Base-by-base conservation (phyloP, 805 yeast species). In the Debaryomyces maramus region DNA sequence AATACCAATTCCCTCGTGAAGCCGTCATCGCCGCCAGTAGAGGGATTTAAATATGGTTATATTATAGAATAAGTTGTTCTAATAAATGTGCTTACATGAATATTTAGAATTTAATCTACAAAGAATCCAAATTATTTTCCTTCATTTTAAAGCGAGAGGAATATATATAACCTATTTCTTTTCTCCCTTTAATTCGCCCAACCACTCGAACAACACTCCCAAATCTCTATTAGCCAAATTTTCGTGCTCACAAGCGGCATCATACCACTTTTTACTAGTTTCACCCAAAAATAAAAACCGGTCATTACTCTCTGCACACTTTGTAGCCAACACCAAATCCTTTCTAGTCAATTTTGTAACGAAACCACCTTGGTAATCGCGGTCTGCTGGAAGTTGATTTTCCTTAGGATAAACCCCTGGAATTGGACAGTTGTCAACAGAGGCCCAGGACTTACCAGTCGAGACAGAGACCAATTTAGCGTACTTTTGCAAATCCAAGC, bases 361-460 rank as follows among this genome's bases (percentile, higher is more conserved):
- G 45, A 77, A 76, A 0, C 81, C 81, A 18, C 77, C 77, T 7
- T 61, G 50, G 53, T 65, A 76, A 26, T 65, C 70, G 5, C 56
- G 61, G 29, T 73, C 75, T 9, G 74, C 65, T 3, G 81, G 81
- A 38, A 76, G 44, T 30, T 52, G 46, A 36, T 47, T 46, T 36
- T 64, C 72, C 22, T 59, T 60, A 2, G 72, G 65, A 45, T 68
- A 67, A 6, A 70, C 71, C 6, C 75, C 76, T 1, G 73, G 70
- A 29, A 77, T 77, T 2, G 81, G 81, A 51, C 76, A 73, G 54
- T 76, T 76, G 51, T 73, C 78, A 21, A 70, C 77, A 3, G 76
- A 61, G 10, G 80, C 76, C 81, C 81, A 76, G 3, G 75, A 61
- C 49, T 74, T 68, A 13, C 81, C 81, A 5, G 80, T 70, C 9